Conservation (phyloP, 2,329 filamentous ascomycete species). For the Coniochaeta sp. region DNA sequence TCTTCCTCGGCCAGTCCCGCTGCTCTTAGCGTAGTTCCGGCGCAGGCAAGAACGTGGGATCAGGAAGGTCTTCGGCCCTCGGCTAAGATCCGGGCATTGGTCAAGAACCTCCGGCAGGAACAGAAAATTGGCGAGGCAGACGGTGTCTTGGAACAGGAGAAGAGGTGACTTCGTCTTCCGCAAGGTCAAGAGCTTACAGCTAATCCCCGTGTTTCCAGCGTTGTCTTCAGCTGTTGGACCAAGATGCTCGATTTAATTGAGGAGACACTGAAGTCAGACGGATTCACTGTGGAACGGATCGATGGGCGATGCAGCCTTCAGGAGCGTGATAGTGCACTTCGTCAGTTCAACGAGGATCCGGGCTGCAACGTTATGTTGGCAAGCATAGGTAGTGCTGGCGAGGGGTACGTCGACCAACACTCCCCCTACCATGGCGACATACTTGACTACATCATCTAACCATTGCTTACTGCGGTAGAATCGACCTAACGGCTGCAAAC, state of each 20-base stretch:
- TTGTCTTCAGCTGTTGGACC: constrained; percentile 21
- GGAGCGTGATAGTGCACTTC: constrained; percentile 6
- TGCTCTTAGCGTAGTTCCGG: not conserved
- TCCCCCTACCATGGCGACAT: not conserved
- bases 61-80: not conserved
- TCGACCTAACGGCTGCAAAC: constrained; percentile 21
- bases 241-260: constrained; percentile 21
- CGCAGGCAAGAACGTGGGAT: not conserved
- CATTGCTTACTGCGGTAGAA: constrained; percentile 3
- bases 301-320: constrained; percentile 15
- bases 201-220: constrained; percentile 9
- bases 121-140: not conserved
- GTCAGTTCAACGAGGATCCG: constrained; percentile 8
- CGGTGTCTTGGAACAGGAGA: not conserved
- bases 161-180: constrained; percentile 7
- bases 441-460: not conserved
- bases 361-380: constrained; percentile 20
- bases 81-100: not conserved
- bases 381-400: constrained; percentile 21
- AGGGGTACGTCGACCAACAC: constrained; percentile 17
- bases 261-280: constrained; percentile 4
- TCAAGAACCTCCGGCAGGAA: not conserved
- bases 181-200: not conserved
- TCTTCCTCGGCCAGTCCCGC: not conserved
- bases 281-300: constrained; percentile 14